Base-by-base conservation (phyloP, 192 early-diverging fungal genomes). In the Coemansia sp. region DNA sequence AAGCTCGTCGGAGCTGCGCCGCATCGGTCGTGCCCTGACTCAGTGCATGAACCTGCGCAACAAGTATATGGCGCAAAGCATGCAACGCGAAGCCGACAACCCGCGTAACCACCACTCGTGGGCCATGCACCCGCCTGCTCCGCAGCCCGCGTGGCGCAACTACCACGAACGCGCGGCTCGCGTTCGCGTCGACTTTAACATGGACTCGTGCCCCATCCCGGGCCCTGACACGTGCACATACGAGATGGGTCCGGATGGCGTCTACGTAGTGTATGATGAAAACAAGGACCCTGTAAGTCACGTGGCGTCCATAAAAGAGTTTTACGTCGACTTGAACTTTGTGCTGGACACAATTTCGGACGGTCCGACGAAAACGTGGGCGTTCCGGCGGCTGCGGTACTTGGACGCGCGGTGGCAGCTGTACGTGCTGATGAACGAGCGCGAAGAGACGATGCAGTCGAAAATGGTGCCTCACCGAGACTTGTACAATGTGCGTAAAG, bases 401-500 rank as follows among this genome's bases (percentile, higher is more conserved):
- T 75, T 98, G 27, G 96, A 98, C 67, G 86, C 85, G 65, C 93
- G 93, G 73, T 98, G 94, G 88, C 87, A 91, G 68, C 89, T 98
- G 87, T 96, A 96, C 77, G 81, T 87, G 21, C 75, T 98, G 25
- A 70, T 96, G 35, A 94, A 95, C 72, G 96, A 98, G 74, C 93
- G 91, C 85, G 90, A 95, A 57, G 96, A 98, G 79, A 86, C 94
- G 25, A 88, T 93, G 22, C 93, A 95, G 64, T 86, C 90, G 53
- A 96, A 98, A 82, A 82, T 89, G 53, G 94, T 96, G 9, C 92
- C 95, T 2, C 95, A 95, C 63, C 85, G 95, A 60, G 96, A 98
- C 73, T 93, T 96, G 70, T 98, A 98, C 86, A 98, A 98, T 61
- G 93, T 98, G 50, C 90, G 96, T 54, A 98, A 98, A 68, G 94